Base-by-base conservation (phyloP, 257 asterid species). In the Jaltomata sinuosa region DNA sequence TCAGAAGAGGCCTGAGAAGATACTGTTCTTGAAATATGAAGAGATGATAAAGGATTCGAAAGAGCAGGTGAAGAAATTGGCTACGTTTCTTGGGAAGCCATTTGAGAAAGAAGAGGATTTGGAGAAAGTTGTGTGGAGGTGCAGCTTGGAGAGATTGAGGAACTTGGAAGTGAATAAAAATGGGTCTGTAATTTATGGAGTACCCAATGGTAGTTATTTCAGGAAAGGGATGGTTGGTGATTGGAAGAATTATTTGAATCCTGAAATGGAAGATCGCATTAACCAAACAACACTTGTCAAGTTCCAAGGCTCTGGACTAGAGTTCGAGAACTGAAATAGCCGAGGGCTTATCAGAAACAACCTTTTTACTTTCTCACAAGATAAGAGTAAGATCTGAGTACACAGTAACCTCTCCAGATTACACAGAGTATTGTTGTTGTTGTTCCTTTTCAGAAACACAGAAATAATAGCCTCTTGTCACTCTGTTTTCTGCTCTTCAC, bases 151-250 rank as follows among this genome's bases (percentile, higher is more conserved):
- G 79, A 89, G 89, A 86, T 80, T 89, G 22, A 86, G 83, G 79
- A 80, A 83, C 61, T 81, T 89, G 89, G 92, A 87, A 8, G 92
- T 89, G 38, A 87, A 89, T 62, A 82, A 84, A n/a, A 86, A 29
- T 6, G 92, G 92, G 5, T 84, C 89, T 0, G 45, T 84, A 27
- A 10, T 86, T 15, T 50, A 82, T 34, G 85, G 83, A 6, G 87
- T 89, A 62, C 89, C 88, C 2, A 87, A 89, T 19, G 77, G 81
- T 64, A 84, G 86, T 9, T 87, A 81, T n/a, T 89, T 87, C 38
- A 79, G 92, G 76, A 72, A 78, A 49, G 92, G 90, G 8, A 85
- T 83, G 52, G 89, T 84, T n/a, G 87, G 90, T 18, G 89, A 87
- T 83, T 87, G 88, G 88, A 89, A 82, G 82, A 89, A 89, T 47